Evolutionary conservation across 2,329 filamentous ascomycete genomes (phyloP), one percentile per base, ranked within the genome.

Genomic region (Epichloe festucae): DNA sequence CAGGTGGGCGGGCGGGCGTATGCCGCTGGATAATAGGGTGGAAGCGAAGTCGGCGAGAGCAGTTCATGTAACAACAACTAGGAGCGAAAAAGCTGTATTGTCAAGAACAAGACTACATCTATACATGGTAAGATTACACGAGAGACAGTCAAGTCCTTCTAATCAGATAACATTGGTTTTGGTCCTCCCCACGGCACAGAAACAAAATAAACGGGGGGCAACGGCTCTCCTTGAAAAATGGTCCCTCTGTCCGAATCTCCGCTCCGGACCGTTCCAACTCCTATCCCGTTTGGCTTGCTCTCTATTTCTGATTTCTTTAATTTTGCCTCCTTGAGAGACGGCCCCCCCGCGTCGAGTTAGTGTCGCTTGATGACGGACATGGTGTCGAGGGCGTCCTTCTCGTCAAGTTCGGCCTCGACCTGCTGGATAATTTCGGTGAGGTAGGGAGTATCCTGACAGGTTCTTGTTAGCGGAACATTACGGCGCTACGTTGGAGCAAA

Each of bases 311-410:
- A 3, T 10, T 34, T 12, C 15, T n/a, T n/a, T 14, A 14, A 14
- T 8, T 39, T 39, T 39, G 11, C 15, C 15, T 14, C 36, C 36
- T 14, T 39, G 12, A 19, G 15, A 43, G n/a, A 39, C 23, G 10
- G 3, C 17, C 6, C 17, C 17, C 31, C n/a, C 23, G 31, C 23
- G 14, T 23, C 15, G 36, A 31, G n/a, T 54, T 68, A 71, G 65
- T 76, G 71, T 66, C 68, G 73, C 72, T 73, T 75, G 63, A 75
- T 62, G 49, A 77, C 66, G 55, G 68, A 64, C 58, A 78, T 66
- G 55, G 73, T 68, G 67, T 78, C 74, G 49, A 78, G 72, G 52
- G 69, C 71, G 54, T 70, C 65, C 69, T 72, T 73, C 72, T 82
- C 78, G 53, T 69, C 71, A 55, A 68, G 58, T 63, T 73, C 71